Evolutionary conservation across 2,329 filamentous ascomycete species (phyloP).

Genomic region (Colletotrichum limetticola): DNA sequence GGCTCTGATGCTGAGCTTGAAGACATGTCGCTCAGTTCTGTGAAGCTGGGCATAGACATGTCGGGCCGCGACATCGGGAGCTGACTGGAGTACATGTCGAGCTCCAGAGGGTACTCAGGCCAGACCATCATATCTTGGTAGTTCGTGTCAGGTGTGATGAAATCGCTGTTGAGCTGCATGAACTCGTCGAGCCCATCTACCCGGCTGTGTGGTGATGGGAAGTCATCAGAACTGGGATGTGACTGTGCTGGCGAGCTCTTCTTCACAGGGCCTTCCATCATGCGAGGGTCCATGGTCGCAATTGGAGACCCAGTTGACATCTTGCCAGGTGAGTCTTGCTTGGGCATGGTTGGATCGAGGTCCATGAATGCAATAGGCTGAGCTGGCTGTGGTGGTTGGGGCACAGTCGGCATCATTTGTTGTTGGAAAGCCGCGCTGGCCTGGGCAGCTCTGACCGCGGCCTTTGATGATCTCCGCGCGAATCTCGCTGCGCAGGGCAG

Average conservation of each 20-base stretch:
- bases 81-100: conserved; percentile 52
- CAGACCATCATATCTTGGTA: conserved; percentile 58
- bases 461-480: conserved; percentile 62
- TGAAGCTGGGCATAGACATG: conserved; percentile 48
- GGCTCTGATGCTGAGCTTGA: conserved; percentile 51
- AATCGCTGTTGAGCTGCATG: conserved; percentile 50
- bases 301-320: conserved; percentile 43
- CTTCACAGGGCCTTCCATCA: conserved; percentile 43
- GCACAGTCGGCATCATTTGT: conserved; percentile 36
- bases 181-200: conserved; percentile 55
- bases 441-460: conserved; percentile 55
- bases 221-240: conserved; percentile 47
- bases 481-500: conserved; percentile 55
- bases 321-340: conserved; percentile 41
- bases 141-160: conserved; percentile 46
- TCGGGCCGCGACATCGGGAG: conserved; percentile 47
- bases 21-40: conserved; percentile 53
- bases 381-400: conserved; percentile 34
- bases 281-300: conserved; percentile 45
- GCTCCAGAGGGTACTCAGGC: conserved; percentile 55
- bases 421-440: conserved; percentile 47
- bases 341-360: conserved; percentile 42
- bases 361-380: conserved; percentile 51
- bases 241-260: conserved; percentile 46
- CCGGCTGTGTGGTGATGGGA: conserved; percentile 49